phyloP scores from a whole-genome alignment of 495 filamentous ascomycete species.

The Pseudevernia furfuracea region DNA sequence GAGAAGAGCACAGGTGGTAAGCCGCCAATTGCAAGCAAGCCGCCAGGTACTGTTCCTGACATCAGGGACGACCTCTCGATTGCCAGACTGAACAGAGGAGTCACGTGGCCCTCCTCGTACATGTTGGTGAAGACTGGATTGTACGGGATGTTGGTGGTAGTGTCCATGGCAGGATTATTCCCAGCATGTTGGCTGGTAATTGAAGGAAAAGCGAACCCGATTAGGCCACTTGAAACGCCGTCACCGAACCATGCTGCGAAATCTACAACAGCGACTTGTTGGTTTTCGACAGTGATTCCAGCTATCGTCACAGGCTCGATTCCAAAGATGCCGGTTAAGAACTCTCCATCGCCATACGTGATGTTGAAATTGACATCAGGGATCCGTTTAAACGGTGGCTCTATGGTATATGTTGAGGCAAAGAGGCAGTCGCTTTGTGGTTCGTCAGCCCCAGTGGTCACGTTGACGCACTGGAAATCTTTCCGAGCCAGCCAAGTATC shows the following conservation, averaged over 20 bases:
- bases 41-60: constrained; percentile 25
- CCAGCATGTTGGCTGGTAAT: constrained; percentile 41
- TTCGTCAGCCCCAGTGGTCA: constrained; percentile 7
- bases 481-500: constrained; percentile 52
- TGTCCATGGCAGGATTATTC: constrained; percentile 24
- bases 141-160: constrained; percentile 38
- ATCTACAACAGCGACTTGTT: constrained; percentile 48
- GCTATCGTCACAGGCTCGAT: constrained; percentile 49
- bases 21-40: constrained; percentile 47
- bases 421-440: constrained; percentile 40
- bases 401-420: constrained; percentile 39
- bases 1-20: constrained; percentile 36
- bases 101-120: constrained; percentile 43
- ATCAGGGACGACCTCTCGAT: constrained; percentile 18
- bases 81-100: constrained; percentile 47
- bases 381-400: constrained; percentile 37
- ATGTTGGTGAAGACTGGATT: constrained; percentile 52
- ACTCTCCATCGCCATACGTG: constrained; percentile 51
- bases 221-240: constrained; percentile 44
- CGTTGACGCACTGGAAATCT: constrained; percentile 42
- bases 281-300: constrained; percentile 45
- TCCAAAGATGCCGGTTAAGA: constrained; percentile 49
- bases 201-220: constrained; percentile 55
- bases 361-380: constrained; percentile 49
- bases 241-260: constrained; percentile 42